Percentiles rank a stretch among this genome's conserved stretches.
phyloP scores from a whole-genome alignment of 1,284 basidiomycete genomes.

The Microbotryum scabiosae region DNA sequence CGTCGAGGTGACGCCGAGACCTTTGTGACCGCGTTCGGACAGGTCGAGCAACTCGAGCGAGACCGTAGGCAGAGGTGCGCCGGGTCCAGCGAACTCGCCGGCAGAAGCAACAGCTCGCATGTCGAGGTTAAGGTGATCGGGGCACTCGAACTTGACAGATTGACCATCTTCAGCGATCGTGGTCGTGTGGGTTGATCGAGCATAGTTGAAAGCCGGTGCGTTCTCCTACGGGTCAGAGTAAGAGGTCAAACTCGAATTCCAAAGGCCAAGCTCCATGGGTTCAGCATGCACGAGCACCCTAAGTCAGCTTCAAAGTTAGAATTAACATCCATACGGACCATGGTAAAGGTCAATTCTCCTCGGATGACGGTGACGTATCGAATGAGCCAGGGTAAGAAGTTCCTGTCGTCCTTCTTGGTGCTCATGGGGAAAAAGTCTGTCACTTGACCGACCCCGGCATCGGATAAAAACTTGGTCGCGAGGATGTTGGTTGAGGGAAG shows the following conservation, averaged over 20 bases:
- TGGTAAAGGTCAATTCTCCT: conserved; percentile 60
- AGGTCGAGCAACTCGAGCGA: conserved; percentile 49
- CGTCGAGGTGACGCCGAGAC: conserved; percentile 44
- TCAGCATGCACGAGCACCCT: background rate
- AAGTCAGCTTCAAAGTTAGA: background rate
- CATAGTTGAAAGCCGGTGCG: conserved; percentile 89
- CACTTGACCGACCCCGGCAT: conserved; percentile 29
- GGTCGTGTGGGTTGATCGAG: conserved; percentile 61
- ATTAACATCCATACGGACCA: conserved; percentile 42
- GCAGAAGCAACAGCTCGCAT: conserved; percentile 53
- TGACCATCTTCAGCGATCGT: conserved; percentile 46
- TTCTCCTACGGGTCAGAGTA: conserved; percentile 43
- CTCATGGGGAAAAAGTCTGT: conserved; percentile 70
- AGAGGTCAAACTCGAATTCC: background rate
- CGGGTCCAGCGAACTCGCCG: conserved; percentile 10
- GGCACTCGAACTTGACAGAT: conserved; percentile 50
- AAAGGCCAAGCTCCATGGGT: background rate
- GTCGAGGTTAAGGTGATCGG: conserved; percentile 55
- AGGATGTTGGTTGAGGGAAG: conserved; percentile 32
- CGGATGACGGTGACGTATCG: conserved; percentile 78
- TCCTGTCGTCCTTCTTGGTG: conserved; percentile 44
- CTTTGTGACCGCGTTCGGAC: conserved; percentile 50
- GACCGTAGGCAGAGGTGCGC: conserved; percentile 37
- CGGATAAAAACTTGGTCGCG: conserved; percentile 32
- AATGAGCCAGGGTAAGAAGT: conserved; percentile 75